phyloP scores from a whole-genome alignment of 371 early-diverging fungal genomes.

The Quaeritorhiza haematococci region DNA sequence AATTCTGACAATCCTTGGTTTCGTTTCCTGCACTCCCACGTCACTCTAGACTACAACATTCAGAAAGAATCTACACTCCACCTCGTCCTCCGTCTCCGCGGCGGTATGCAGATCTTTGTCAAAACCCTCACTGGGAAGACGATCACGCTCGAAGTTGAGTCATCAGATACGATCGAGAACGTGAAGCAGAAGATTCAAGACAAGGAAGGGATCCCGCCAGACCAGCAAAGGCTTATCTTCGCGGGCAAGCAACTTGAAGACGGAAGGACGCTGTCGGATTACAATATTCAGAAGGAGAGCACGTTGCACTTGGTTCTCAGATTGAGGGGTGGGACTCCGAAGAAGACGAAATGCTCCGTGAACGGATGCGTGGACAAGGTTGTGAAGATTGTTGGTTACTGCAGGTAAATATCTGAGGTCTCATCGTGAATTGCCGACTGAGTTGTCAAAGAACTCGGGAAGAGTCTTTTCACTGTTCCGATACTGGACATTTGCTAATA shows the following conservation, averaged over 20 bases:
- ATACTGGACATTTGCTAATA: too few species aligned
- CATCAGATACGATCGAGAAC: constrained; percentile 82
- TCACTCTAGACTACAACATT: constrained; percentile 74
- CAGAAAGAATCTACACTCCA: constrained; percentile 78
- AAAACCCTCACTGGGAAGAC: constrained; percentile 97
- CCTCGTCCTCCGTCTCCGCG: constrained; percentile 64
- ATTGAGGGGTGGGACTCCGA: constrained; percentile 5
- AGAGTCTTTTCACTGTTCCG: too few species aligned
- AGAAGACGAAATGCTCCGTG: constrained; percentile 4
- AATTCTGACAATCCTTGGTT: too few species aligned
- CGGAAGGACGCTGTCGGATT: constrained; percentile 57
- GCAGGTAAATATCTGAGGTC: not conserved
- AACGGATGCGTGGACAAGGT: constrained; percentile 9
- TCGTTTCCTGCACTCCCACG: too few species aligned
- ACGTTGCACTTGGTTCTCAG: constrained; percentile 2
- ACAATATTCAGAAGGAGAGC: not conserved
- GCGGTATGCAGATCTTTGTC: constrained; percentile 84
- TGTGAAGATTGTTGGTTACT: constrained; percentile 6
- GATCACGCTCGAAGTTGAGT: constrained; percentile 91
- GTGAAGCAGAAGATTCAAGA: constrained; percentile 93
- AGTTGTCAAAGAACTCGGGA: not conserved
- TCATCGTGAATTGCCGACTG: not conserved
- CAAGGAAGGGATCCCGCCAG: constrained; percentile 89
- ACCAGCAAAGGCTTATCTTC: constrained; percentile 81
- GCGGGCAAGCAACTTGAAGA: constrained; percentile 82